These are phyloP conservation scores for Colletotrichum neosansevieriae DNA, from an alignment of 2,329 filamentous ascomycete genomes.

Conservation along the genomic window DNA sequence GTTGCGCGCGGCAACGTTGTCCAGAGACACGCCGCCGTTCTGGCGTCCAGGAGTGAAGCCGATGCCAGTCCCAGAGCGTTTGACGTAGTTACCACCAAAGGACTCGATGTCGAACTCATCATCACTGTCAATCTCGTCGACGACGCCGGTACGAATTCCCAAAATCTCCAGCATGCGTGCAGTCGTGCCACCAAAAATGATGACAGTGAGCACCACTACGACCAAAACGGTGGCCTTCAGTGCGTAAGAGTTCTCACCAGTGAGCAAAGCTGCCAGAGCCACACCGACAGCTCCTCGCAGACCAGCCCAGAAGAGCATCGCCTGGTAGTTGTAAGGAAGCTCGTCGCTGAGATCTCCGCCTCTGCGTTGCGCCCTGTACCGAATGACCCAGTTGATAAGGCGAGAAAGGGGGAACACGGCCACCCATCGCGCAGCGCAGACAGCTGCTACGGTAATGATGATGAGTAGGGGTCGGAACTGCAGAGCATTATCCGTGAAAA, in stretches of 20 bases:
- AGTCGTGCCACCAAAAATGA: slow-evolving; percentile 98
- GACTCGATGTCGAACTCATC: slow-evolving; percentile 98
- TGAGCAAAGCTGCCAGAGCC: slow-evolving; percentile 88
- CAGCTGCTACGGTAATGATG: slow-evolving; percentile 89
- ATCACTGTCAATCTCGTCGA: slow-evolving; percentile 96
- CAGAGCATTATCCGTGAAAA: slow-evolving; percentile 91
- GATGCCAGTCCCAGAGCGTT: slow-evolving; percentile 81
- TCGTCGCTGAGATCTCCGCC: slow-evolving; percentile 85
- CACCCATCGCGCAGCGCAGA: slow-evolving; percentile 91
- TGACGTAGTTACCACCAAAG: slow-evolving; percentile 81
- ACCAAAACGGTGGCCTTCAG: slow-evolving; percentile 96
- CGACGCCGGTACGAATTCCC: slow-evolving; percentile 94
- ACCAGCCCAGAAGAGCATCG: slow-evolving; percentile 99
- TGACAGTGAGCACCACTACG: slow-evolving; percentile 96
- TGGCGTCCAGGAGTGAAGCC: slow-evolving; percentile 78
- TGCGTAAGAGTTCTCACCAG: slow-evolving; percentile 83
- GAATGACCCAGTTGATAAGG: slow-evolving; percentile 92
- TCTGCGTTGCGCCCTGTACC: slow-evolving; percentile 82
- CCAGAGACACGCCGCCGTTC: slow-evolving; percentile 70
- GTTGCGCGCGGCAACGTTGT: slow-evolving; percentile 58
- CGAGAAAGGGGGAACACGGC: slow-evolving; percentile 94
- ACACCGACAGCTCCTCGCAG: slow-evolving; percentile 96
- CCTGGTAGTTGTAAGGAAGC: slow-evolving; percentile 93
- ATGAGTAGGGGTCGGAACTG: slow-evolving; percentile 96
- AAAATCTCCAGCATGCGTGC: slow-evolving; percentile 98